A percentile compares a stretch with the other conserved stretches of the same genome.
phyloP scores from a whole-genome alignment of 2,329 filamentous ascomycete genomes.

The Ophiostoma fasciatum region DNA sequence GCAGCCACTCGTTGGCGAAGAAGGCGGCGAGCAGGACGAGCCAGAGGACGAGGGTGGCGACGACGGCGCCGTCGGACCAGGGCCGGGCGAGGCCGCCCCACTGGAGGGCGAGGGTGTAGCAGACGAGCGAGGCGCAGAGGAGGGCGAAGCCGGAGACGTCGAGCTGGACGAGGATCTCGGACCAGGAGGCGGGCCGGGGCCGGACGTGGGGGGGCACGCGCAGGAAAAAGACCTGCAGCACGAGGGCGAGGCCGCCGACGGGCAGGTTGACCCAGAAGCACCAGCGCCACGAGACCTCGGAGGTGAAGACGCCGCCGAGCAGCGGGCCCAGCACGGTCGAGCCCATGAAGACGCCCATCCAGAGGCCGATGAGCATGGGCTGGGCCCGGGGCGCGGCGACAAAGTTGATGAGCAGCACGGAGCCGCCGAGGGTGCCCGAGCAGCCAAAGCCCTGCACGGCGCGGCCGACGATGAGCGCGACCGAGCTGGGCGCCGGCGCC shows the following conservation, averaged over 20 bases:
- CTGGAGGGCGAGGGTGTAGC: conserved; percentile 24
- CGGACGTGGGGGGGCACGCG: no score
- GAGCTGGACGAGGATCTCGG: not conserved
- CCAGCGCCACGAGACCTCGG: conserved; percentile 15
- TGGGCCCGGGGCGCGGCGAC: conserved; percentile 12
- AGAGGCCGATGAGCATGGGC: conserved; percentile 16
- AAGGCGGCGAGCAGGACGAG: conserved; percentile 15
- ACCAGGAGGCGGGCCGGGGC: conserved; percentile 15
- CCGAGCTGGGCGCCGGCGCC: conserved; percentile 29
- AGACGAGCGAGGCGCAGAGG: conserved; percentile 25
- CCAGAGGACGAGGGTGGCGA: conserved; percentile 20
- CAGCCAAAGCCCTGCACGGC: conserved; percentile 31
- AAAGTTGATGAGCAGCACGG: conserved; percentile 24
- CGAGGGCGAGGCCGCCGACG: conserved; percentile 15
- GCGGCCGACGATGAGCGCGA: conserved; percentile 34
- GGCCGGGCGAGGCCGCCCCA: conserved; percentile 24
- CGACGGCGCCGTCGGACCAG: conserved; percentile 20
- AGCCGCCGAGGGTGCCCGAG: conserved; percentile 23
- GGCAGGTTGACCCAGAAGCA: conserved; percentile 18
- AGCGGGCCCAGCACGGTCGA: conserved; percentile 16
- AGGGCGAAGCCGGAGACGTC: conserved; percentile 21
- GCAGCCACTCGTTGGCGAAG: conserved; percentile 17
- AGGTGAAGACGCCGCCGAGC: conserved; percentile 14
- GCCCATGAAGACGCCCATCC: conserved; percentile 10
- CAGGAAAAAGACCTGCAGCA: conserved; percentile 20